phyloP scores from a whole-genome alignment of 2,329 filamentous ascomycete genomes.

The Phoma sp. region DNA sequence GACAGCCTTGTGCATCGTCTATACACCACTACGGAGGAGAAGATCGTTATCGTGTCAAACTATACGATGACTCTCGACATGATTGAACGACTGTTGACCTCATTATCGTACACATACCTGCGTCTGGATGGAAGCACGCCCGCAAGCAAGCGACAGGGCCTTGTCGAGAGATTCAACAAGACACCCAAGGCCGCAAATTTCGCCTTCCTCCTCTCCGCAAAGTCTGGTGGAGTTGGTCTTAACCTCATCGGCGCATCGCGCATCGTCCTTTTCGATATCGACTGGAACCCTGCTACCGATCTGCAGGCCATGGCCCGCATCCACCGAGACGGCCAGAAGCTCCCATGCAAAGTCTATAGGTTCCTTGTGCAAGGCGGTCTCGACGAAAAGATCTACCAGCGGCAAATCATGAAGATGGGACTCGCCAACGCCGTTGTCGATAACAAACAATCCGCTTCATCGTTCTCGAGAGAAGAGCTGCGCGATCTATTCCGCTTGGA shows the following conservation, averaged over 20 bases:
- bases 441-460: conserved; percentile 65
- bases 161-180: conserved; percentile 75
- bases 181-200: conserved; percentile 64
- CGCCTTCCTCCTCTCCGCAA: conserved; percentile 75
- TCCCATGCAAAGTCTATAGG: conserved; percentile 72
- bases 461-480: conserved; percentile 72
- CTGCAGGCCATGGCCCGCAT: conserved; percentile 78
- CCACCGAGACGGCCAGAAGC: conserved; percentile 74
- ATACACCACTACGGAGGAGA: conserved; percentile 68
- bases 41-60: conserved; percentile 78
- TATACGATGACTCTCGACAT: conserved; percentile 76
- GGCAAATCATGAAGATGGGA: conserved; percentile 74
- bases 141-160: conserved; percentile 67
- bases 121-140: conserved; percentile 74
- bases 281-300: conserved; percentile 79
- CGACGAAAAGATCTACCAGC: conserved; percentile 78
- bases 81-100: conserved; percentile 66
- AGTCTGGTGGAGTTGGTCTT: conserved; percentile 73
- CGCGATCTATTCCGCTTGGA: conserved; percentile 72
- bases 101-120: conserved; percentile 68
- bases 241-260: conserved; percentile 76
- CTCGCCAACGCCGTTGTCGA: conserved; percentile 76
- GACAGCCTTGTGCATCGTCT: conserved; percentile 70
- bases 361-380: conserved; percentile 72
- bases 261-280: conserved; percentile 74